Conservation (phyloP, 805 yeast species). For the Saccharomycopsis sp. region DNA sequence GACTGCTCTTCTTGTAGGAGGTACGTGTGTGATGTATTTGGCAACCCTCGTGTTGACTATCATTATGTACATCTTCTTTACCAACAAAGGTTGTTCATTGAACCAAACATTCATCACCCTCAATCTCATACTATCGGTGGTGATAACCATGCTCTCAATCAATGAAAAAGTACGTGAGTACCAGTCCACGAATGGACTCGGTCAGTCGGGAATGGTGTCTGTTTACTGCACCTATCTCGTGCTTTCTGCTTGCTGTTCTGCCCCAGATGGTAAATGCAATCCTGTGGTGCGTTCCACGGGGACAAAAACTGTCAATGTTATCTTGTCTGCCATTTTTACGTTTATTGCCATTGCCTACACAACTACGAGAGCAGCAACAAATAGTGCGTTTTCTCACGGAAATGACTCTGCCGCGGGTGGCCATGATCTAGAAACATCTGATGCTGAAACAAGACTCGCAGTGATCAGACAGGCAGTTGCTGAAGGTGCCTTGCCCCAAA, state of each 20-base stretch:
- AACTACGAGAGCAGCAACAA: conserved; percentile 93
- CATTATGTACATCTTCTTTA: conserved; percentile 76
- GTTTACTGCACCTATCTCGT: conserved; percentile 87
- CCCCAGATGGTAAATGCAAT: conserved; percentile 95
- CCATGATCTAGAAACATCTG: conserved; percentile 38
- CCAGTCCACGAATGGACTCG: conserved; percentile 93
- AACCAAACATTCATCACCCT: conserved; percentile 81
- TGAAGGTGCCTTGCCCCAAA: conserved; percentile 89
- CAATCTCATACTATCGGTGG: conserved; percentile 58
- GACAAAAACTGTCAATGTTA: conserved; percentile 80
- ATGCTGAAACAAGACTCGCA: conserved; percentile 48
- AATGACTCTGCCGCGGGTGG: conserved; percentile 28
- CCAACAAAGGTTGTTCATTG: conserved; percentile 76
- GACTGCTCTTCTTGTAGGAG: conserved; percentile 76
- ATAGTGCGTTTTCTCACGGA: conserved; percentile 52
- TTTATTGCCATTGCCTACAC: conserved; percentile 95
- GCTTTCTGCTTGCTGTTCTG: conserved; percentile 89
- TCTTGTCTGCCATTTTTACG: conserved; percentile 89
- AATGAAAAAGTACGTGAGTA: conserved; percentile 81
- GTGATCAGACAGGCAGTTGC: conserved; percentile 95
- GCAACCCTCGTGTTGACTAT: conserved; percentile 67
- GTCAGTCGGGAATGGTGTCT: conserved; percentile 94
- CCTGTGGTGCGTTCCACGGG: conserved; percentile 87
- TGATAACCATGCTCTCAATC: conserved; percentile 66
- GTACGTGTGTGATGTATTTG: conserved; percentile 80